These are phyloP conservation scores for Globisporangium megalacanthum DNA, from an alignment of 352 stramenopile genomes.

Conservation along the genomic window DNA sequence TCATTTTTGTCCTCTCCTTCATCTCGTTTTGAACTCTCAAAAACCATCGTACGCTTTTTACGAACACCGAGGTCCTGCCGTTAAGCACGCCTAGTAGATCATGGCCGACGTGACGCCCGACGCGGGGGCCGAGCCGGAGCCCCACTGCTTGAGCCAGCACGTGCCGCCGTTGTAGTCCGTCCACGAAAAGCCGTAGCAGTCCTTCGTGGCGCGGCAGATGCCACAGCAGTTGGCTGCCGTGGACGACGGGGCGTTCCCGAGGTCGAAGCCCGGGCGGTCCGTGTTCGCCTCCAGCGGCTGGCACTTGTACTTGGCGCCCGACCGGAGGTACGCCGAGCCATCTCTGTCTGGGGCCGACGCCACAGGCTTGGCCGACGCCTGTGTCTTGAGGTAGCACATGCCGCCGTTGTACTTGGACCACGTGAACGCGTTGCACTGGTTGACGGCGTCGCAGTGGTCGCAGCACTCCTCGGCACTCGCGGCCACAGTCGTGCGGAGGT, in stretches of 20 bases:
- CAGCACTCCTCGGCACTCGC: constrained; percentile 16
- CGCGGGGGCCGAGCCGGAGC: too few relatives aligned
- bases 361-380: not conserved
- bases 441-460: constrained; percentile 10
- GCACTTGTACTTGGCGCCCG: constrained; percentile 8
- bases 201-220: not conserved
- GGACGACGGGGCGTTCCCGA: constrained; percentile 18
- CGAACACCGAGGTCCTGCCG: too few relatives aligned
- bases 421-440: constrained; percentile 24
- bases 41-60: too few relatives aligned
- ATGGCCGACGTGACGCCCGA: too few relatives aligned
- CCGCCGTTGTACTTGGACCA: constrained; percentile 16
- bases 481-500: constrained; percentile 10
- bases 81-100: too few relatives aligned
- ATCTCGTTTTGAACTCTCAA: too few relatives aligned
- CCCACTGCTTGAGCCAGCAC: constrained; percentile 21
- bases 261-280: constrained; percentile 3
- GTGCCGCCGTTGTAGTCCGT: constrained; percentile 18
- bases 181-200: constrained; percentile 23
- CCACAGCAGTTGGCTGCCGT: constrained; percentile 19
- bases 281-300: constrained; percentile 3
- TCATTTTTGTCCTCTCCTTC: too few relatives aligned
- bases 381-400: constrained; percentile 24
- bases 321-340: constrained; percentile 6
- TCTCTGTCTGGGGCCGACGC: not conserved